Evolutionary conservation across 345 rosid genomes (phyloP).

Genomic region (Pelargonium nanum): DNA sequence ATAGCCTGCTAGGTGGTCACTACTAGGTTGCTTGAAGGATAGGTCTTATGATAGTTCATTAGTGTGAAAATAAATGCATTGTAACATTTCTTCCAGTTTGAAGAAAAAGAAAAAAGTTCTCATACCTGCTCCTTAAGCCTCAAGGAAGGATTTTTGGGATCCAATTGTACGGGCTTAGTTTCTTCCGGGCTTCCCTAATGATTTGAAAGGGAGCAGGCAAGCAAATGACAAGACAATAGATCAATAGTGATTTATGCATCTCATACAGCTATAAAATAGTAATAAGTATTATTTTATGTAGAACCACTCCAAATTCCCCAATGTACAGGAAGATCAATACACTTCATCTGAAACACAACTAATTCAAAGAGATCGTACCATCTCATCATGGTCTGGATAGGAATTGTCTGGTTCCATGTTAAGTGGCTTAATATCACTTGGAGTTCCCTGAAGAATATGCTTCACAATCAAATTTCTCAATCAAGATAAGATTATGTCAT

Average conservation of each 20-base stretch:
- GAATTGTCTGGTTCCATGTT: constrained; percentile 21
- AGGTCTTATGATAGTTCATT: background rate
- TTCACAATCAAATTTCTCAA: constrained; percentile 4
- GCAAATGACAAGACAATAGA: constrained; percentile 6
- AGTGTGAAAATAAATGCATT: background rate
- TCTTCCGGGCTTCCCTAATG: constrained; percentile 37
- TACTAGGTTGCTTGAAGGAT: background rate
- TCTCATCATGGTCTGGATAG: constrained; percentile 24
- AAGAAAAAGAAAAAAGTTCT: background rate
- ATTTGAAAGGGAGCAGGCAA: constrained; percentile 10
- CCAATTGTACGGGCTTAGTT: constrained; percentile 22
- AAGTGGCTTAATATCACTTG: constrained; percentile 28
- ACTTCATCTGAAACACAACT: background rate
- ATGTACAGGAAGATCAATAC: background rate
- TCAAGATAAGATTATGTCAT: background rate
- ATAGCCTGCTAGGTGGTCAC: background rate
- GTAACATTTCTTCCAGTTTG: background rate
- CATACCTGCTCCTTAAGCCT: constrained; percentile 28
- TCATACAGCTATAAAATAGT: background rate
- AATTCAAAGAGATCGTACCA: constrained; percentile 20
- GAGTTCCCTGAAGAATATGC: constrained; percentile 20
- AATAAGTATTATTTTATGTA: background rate
- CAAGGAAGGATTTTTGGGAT: constrained; percentile 13
- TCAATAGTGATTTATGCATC: constrained; percentile 1
- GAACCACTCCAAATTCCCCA: background rate